Evolutionary conservation across 1,139 yeast genomes (phyloP).

Genomic region (Yarrowia galli): DNA sequence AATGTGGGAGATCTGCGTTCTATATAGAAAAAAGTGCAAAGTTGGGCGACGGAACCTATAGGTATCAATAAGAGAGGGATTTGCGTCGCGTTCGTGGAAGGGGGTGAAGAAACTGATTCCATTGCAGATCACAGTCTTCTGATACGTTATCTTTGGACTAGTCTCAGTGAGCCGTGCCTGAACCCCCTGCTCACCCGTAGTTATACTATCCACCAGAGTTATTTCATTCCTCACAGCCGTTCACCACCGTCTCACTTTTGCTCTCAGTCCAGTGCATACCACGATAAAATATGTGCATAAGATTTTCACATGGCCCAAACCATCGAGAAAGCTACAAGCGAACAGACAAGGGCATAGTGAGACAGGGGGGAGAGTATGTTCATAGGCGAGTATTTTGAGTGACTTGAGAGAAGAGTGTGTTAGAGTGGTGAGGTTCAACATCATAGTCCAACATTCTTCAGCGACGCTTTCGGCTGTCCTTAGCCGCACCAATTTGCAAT

Average conservation of each 20-base stretch:
- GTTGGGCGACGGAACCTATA: background rate
- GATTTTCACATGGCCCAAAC: slow-evolving; percentile 34
- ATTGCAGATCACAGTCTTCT: background rate
- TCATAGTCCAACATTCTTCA: too few species aligned
- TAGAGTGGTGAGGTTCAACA: too few species aligned
- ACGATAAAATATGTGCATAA: slow-evolving; percentile 35
- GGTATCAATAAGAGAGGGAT: background rate
- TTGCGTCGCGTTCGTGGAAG: background rate
- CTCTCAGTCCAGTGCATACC: slow-evolving; percentile 25
- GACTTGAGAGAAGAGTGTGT: background rate
- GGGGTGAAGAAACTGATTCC: too few species aligned
- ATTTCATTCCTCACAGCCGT: slow-evolving; percentile 28
- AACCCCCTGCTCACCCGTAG: background rate
- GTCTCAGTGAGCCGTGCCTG: background rate
- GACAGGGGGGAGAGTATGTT: slow-evolving; percentile 15
- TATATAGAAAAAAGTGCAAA: slow-evolving; percentile 6
- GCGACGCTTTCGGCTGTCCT: too few species aligned
- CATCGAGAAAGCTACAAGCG: slow-evolving; percentile 7
- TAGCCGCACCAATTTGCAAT: too few species aligned
- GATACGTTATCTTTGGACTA: background rate
- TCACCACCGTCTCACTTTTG: slow-evolving; percentile 12
- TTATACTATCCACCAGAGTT: slow-evolving; percentile 6
- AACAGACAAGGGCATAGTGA: slow-evolving; percentile 24
- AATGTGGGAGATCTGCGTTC: slow-evolving; percentile 30
- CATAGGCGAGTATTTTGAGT: background rate